These are phyloP conservation scores for Penicillium polonicum DNA, from an alignment of 2,329 filamentous ascomycete genomes.

Conservation along the genomic window DNA sequence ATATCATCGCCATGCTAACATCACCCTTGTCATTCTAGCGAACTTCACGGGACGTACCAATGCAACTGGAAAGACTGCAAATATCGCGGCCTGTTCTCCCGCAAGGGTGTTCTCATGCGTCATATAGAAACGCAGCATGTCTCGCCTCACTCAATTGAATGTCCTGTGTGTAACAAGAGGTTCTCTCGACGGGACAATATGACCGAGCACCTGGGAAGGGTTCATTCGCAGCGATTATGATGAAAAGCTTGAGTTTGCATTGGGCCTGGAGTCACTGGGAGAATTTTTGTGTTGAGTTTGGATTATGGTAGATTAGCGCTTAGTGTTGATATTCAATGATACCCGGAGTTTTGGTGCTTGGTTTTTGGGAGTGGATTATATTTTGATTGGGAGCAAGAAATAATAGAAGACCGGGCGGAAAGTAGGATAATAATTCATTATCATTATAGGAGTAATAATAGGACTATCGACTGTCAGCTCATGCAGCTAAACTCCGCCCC, in stretches of 20 bases:
- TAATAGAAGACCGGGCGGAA: background rate
- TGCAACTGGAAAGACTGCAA: background rate
- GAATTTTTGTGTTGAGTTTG: background rate
- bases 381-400: background rate
- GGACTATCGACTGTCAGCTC: background rate
- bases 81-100: background rate
- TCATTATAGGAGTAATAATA: background rate
- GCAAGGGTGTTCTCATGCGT: background rate
- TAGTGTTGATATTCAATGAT: background rate
- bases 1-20: background rate
- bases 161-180: background rate
- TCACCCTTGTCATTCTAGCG: background rate
- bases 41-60: background rate
- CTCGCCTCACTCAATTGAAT: background rate
- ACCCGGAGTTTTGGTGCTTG: background rate
- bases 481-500: background rate
- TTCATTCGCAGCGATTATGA: background rate
- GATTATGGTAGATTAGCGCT: background rate
- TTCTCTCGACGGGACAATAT: background rate
- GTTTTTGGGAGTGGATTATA: background rate
- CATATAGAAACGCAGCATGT: conserved; percentile 4
- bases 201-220: background rate
- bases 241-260: background rate
- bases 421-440: background rate
- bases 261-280: background rate